Percentiles rank a stretch among this genome's conserved stretches.
Conservation (phyloP, 345 rosid genomes). For the Boechera stricta region DNA sequence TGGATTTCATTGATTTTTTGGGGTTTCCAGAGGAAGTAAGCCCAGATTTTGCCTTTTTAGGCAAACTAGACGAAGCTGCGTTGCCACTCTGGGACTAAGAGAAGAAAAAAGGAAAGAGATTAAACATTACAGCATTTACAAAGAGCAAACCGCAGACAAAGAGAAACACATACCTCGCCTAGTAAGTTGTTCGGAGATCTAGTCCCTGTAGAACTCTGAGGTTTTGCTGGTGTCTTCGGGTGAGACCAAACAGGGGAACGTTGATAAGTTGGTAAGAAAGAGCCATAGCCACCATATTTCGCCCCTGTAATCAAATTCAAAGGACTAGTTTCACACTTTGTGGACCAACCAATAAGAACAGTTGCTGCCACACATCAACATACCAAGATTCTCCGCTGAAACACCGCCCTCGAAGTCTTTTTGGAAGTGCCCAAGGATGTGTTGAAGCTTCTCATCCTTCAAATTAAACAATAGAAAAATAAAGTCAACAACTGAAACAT, state of each 20-base stretch:
- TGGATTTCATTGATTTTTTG: slow-evolving; percentile 54
- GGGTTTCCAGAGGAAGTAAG: slow-evolving; percentile 47
- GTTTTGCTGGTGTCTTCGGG: slow-evolving; percentile 62
- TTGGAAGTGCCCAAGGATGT: slow-evolving; percentile 91
- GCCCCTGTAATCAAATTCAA: slow-evolving; percentile 69
- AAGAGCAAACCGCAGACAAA: not conserved
- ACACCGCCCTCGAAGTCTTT: slow-evolving; percentile 98
- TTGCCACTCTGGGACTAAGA: slow-evolving; percentile 59
- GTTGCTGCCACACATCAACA: slow-evolving; percentile 48
- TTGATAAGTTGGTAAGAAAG: slow-evolving; percentile 80
- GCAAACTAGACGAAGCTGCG: slow-evolving; percentile 49
- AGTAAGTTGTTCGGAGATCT: slow-evolving; percentile 64
- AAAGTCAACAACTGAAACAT: slow-evolving; percentile 5
- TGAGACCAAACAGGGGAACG: slow-evolving; percentile 78
- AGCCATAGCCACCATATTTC: slow-evolving; percentile 96
- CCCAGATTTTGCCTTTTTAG: slow-evolving; percentile 55
- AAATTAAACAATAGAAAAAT: slow-evolving; percentile 38
- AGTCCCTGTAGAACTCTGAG: slow-evolving; percentile 53
- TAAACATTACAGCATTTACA: slow-evolving; percentile 27
- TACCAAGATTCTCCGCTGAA: slow-evolving; percentile 95
- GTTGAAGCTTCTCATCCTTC: slow-evolving; percentile 91
- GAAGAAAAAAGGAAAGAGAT: slow-evolving; percentile 31
- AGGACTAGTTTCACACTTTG: slow-evolving; percentile 41
- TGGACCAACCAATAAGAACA: slow-evolving; percentile 40
- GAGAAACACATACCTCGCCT: slow-evolving; percentile 62